phyloP scores from a whole-genome alignment of 306 rosid species.

The Mimosa bimucronata region DNA sequence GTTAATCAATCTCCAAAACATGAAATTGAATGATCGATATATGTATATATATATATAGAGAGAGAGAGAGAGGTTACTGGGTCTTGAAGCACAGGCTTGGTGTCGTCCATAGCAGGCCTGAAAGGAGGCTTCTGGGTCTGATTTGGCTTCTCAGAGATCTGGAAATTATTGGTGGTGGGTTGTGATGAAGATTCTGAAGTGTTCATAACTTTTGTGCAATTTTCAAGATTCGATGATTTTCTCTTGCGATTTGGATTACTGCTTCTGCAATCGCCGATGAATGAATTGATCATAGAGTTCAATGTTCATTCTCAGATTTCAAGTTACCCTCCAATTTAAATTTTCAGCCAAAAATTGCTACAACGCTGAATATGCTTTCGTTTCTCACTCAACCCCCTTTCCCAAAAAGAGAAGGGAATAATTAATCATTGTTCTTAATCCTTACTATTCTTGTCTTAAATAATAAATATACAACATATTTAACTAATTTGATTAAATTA shows the following conservation, averaged over 20 bases:
- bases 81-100: slow-evolving; percentile 88
- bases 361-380: not conserved
- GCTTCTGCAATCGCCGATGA: not conserved
- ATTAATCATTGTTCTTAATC: no score
- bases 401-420: no score
- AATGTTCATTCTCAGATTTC: not conserved
- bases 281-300: not conserved
- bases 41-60: no score
- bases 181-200: slow-evolving; percentile 45
- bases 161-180: slow-evolving; percentile 30
- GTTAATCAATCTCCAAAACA: not conserved
- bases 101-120: slow-evolving; percentile 82
- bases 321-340: not conserved
- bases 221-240: not conserved
- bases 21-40: not conserved
- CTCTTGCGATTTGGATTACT: not conserved
- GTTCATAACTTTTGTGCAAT: slow-evolving; percentile 42
- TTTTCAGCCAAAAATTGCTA: not conserved
- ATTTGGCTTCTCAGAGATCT: slow-evolving; percentile 29
- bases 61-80: slow-evolving; percentile 53
- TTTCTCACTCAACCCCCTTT: not conserved
- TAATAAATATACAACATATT: no score
- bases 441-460: no score
- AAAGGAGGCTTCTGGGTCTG: slow-evolving; percentile 62
- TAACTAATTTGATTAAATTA: no score